phyloP scores from a whole-genome alignment of 1,139 yeast species.

The Blastobotrys malaysiensis region DNA sequence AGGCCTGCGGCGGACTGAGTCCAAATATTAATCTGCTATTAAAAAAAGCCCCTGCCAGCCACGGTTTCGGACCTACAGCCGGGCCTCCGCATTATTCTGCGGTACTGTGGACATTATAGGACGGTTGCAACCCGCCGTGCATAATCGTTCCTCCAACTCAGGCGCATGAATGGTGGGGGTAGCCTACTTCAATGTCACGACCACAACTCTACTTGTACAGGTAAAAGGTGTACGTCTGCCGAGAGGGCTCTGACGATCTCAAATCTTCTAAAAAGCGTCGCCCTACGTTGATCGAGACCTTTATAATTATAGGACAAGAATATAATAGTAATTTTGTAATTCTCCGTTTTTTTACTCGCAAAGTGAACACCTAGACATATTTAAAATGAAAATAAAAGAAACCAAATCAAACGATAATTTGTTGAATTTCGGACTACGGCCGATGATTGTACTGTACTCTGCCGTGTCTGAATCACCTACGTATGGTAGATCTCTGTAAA shows the following conservation, averaged over 20 bases:
- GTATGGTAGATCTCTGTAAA: not conserved
- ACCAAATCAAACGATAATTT: not conserved
- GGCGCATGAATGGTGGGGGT: not conserved
- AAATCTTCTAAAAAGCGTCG: no score
- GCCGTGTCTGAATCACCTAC: not conserved
- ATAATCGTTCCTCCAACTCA: not conserved
- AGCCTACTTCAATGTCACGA: not conserved
- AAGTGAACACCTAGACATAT: no score
- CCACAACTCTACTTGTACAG: no score
- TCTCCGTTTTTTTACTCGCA: no score
- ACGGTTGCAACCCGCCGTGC: not conserved
- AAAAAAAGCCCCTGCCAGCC: not conserved
- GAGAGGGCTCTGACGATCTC: not conserved
- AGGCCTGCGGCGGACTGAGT: not conserved
- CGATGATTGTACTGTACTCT: no score
- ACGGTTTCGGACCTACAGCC: not conserved
- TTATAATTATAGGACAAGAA: no score
- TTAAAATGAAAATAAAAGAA: not conserved
- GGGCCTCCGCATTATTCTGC: not conserved
- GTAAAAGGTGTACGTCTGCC: not conserved
- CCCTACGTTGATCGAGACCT: no score
- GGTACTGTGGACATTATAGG: no score
- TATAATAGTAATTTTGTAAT: no score
- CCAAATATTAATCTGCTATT: not conserved
- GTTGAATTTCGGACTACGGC: no score